These are phyloP conservation scores for Hygrocybe coccinea DNA, from an alignment of 768 basidiomycete species.

Conservation along the genomic window DNA sequence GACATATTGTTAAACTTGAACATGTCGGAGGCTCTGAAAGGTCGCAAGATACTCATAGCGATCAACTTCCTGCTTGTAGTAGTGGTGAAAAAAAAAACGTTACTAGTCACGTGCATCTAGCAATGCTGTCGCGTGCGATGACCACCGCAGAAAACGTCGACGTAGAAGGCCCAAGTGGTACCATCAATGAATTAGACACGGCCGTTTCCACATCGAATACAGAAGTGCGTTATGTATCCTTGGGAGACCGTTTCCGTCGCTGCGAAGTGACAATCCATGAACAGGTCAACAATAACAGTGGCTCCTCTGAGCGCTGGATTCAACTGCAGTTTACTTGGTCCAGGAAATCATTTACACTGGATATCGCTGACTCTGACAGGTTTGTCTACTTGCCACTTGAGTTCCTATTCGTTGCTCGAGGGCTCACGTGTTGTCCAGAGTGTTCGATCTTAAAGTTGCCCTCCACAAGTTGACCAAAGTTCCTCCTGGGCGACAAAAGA, in stretches of 20 bases:
- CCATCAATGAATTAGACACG: too few relatives aligned
- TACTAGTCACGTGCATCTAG: conserved; percentile 1
- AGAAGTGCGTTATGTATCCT: too few relatives aligned
- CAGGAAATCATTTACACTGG: conserved; percentile 59
- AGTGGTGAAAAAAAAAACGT: neutral
- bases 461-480: conserved; percentile 70
- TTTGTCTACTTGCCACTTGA: conserved; percentile 19
- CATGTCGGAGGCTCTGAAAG: conserved; percentile 85
- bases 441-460: conserved; percentile 71
- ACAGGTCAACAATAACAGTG: neutral
- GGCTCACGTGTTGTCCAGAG: conserved; percentile 48
- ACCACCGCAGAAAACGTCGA: too few relatives aligned
- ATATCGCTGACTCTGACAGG: conserved; percentile 78
- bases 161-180: too few relatives aligned
- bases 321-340: conserved; percentile 68
- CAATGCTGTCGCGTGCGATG: too few relatives aligned
- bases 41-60: conserved; percentile 21
- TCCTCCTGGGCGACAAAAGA: conserved; percentile 81
- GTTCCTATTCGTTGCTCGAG: neutral
- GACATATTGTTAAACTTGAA: conserved; percentile 92
- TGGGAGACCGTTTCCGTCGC: too few relatives aligned
- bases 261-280: neutral
- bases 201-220: too few relatives aligned
- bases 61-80: too few relatives aligned
- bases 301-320: conserved; percentile 47